phyloP scores from a whole-genome alignment of 2,329 filamentous ascomycete genomes.

The Ophiobolus disseminans region DNA sequence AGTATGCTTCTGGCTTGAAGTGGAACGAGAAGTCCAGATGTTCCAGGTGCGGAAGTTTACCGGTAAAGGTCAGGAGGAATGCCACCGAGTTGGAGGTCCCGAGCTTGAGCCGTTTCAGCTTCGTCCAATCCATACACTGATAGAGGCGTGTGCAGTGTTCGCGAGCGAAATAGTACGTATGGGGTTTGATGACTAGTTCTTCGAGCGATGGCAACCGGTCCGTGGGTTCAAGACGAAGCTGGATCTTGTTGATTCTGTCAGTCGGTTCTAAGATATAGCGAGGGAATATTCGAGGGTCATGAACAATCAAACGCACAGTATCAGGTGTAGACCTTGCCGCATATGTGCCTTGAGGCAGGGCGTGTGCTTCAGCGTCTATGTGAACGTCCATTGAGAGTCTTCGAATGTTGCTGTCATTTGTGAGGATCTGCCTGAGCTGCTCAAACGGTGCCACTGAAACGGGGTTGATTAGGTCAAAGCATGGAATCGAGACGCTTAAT shows the following conservation, averaged over 20 bases:
- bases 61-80: conserved; percentile 16
- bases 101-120: conserved; percentile 16
- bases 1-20: background rate
- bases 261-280: no score
- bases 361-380: no score
- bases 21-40: conserved; percentile 2
- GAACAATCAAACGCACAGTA: background rate
- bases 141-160: conserved; percentile 14
- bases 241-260: conserved; percentile 1
- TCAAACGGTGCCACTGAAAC: no score
- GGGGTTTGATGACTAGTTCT: conserved; percentile 13
- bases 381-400: no score
- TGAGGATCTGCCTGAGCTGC: no score
- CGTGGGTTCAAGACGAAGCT: conserved; percentile 14
- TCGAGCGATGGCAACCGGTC: conserved; percentile 18
- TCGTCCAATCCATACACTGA: conserved; percentile 14
- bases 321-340: background rate
- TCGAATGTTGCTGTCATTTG: no score
- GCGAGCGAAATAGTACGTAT: conserved; percentile 14
- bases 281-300: no score
- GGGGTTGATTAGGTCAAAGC: background rate
- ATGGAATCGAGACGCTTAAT: conserved; percentile 15
- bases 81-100: conserved; percentile 4
- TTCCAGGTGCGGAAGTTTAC: conserved; percentile 4
- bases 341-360: no score